Evolutionary conservation across 2,329 filamentous ascomycete genomes (phyloP).

Genomic region (Endoconidiophora laricicola): DNA sequence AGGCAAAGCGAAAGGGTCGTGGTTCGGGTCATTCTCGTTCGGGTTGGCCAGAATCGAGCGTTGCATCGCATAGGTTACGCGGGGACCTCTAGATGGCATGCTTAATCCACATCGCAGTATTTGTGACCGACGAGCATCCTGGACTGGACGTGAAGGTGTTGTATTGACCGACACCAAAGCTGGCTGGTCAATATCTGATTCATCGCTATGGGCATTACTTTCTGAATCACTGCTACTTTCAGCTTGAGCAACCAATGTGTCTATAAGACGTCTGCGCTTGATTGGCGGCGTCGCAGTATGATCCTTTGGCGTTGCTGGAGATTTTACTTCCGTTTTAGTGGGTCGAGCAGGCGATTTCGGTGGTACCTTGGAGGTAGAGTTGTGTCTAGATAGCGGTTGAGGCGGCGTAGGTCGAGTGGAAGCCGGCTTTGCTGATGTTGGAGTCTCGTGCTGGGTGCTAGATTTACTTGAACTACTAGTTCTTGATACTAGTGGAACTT

Average conservation of each 20-base stretch:
- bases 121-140: too few species aligned
- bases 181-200: too few species aligned
- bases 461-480: not conserved
- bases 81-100: constrained; percentile 18
- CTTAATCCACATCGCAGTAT: not conserved
- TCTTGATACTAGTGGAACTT: not conserved
- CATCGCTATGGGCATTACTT: constrained; percentile 4
- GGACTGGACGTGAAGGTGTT: too few species aligned
- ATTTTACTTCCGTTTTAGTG: not conserved
- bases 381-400: not conserved
- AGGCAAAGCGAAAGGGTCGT: constrained; percentile 11
- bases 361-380: not conserved
- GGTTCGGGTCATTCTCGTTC: constrained; percentile 11
- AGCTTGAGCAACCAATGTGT: constrained; percentile 26
- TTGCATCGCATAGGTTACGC: constrained; percentile 24
- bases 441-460: not conserved
- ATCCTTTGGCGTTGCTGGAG: not conserved
- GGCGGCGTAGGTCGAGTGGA: not conserved
- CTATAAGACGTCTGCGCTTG: constrained; percentile 23
- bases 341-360: not conserved
- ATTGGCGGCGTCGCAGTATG: not conserved
- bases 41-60: constrained; percentile 13
- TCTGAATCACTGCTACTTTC: constrained; percentile 18
- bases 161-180: too few species aligned
- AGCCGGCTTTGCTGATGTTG: not conserved